Conservation (phyloP, 805 yeast genomes). For the Kodamaea kakaduensis region DNA sequence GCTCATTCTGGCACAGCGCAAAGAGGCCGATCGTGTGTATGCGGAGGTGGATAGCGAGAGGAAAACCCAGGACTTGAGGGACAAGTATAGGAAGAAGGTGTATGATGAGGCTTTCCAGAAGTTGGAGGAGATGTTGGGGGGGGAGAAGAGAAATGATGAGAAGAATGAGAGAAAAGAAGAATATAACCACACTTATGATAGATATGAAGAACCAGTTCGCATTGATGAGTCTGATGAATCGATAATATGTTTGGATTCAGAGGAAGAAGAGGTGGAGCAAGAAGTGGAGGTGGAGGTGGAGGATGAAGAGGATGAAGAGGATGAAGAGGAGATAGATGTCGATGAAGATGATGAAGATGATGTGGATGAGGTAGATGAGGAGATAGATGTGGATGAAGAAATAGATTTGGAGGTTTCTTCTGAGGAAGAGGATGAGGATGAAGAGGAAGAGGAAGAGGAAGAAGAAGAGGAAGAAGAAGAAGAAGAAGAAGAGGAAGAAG, state of each 20-base stretch:
- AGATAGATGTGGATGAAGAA: not conserved
- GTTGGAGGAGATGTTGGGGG: slow-evolving; percentile 13
- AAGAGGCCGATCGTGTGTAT: slow-evolving; percentile 15
- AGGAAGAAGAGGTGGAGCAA: slow-evolving; percentile 6
- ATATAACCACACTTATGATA: slow-evolving; percentile 1
- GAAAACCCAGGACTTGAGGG: slow-evolving; percentile 18
- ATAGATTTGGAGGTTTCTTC: no score
- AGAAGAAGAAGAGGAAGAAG: slow-evolving; percentile 1
- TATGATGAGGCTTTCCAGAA: slow-evolving; percentile 25
- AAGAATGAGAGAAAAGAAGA: not conserved
- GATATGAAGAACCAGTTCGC: not conserved
- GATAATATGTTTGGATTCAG: slow-evolving; percentile 5
- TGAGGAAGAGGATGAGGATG: slow-evolving; percentile 14
- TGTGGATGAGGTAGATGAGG: slow-evolving; percentile 2
- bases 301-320: slow-evolving; percentile 1
- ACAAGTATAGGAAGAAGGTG: slow-evolving; percentile 18
- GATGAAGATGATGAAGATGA: not conserved
- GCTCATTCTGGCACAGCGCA: slow-evolving; percentile 18
- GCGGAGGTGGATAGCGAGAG: slow-evolving; percentile 3
- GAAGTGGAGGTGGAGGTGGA: slow-evolving; percentile 3
- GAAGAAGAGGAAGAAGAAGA: not conserved
- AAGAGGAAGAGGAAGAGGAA: slow-evolving; percentile 1
- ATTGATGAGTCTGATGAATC: slow-evolving; percentile 2
- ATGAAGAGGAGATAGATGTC: not conserved
- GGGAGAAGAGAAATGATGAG: not conserved